Percentiles rank a stretch among this genome's conserved stretches.
Conservation (phyloP, 106 monocot species). For the Cymbidium sinense region DNA sequence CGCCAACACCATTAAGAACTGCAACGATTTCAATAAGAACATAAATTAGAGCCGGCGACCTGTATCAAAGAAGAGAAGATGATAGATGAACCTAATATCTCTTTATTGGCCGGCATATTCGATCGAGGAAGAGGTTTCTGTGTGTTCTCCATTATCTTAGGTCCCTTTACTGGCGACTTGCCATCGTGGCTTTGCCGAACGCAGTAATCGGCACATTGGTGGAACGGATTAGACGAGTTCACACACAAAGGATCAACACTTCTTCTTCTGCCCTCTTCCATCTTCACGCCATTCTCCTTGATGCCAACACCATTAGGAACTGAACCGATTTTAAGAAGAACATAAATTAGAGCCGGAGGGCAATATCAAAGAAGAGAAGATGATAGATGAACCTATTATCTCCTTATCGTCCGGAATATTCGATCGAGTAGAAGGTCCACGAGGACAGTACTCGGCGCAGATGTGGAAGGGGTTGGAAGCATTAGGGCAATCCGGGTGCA, state of each 20-base stretch:
- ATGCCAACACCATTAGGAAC: constrained; percentile 2
- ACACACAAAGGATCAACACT: constrained; percentile 11
- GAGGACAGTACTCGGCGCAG: constrained; percentile 27
- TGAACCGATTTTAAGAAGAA: constrained; percentile 2
- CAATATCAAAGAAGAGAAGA: neutral
- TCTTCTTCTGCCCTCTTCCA: neutral
- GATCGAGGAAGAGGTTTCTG: too few species aligned
- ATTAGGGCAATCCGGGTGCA: constrained; percentile 27
- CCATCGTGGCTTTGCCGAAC: neutral
- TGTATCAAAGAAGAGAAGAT: neutral
- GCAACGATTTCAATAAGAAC: neutral
- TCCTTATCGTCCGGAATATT: neutral
- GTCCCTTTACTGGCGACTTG: neutral
- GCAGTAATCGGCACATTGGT: constrained; percentile 13
- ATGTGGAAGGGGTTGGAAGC: constrained; percentile 40
- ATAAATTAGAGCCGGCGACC: neutral
- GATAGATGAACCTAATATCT: neutral
- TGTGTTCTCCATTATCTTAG: too few species aligned
- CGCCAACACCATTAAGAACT: constrained; percentile 5
- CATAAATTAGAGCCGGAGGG: neutral
- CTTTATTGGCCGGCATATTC: neutral
- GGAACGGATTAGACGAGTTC: constrained; percentile 26
- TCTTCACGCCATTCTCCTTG: neutral
- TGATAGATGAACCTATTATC: neutral
- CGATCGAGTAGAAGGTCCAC: neutral